A percentile compares a stretch with the other conserved stretches of the same genome.
Evolutionary conservation across 768 basidiomycete species (phyloP).

Genomic region (Rhodocollybia butyracea): DNA sequence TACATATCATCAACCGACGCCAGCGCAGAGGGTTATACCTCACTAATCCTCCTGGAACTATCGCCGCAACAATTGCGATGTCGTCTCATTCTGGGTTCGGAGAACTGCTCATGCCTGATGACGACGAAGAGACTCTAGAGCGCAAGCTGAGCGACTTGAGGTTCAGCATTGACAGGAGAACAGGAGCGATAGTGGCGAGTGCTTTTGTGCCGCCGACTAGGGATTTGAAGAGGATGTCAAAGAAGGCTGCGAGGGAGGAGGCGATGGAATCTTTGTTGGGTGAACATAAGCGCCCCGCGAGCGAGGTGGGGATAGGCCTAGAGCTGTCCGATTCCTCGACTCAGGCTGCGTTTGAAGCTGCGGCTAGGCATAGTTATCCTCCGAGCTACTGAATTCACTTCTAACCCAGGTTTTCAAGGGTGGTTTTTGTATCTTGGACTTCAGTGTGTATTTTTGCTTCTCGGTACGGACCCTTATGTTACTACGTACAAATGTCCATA

Average conservation of each 20-base stretch:
- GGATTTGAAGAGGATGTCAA: not conserved
- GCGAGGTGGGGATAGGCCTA: not conserved
- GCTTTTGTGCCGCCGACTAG: slow-evolving; percentile 22
- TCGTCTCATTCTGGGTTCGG: slow-evolving; percentile 63
- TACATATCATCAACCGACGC: slow-evolving; percentile 46
- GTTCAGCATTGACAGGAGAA: slow-evolving; percentile 54
- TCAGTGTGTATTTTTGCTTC: too few species aligned
- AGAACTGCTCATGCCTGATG: slow-evolving; percentile 57
- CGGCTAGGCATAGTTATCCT: too few species aligned
- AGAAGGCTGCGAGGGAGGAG: not conserved
- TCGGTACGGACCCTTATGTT: too few species aligned
- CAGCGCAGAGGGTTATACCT: slow-evolving; percentile 48
- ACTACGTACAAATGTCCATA: too few species aligned
- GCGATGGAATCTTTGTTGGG: slow-evolving; percentile 4
- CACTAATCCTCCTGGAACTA: slow-evolving; percentile 54
- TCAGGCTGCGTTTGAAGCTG: slow-evolving; percentile 6
- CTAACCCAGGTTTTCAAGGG: too few species aligned
- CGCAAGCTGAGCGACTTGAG: slow-evolving; percentile 46
- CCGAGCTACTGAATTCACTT: too few species aligned
- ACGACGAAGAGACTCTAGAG: slow-evolving; percentile 41
- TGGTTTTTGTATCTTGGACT: too few species aligned
- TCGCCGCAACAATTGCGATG: slow-evolving; percentile 53
- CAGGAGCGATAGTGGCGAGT: slow-evolving; percentile 61
- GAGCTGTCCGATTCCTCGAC: not conserved
- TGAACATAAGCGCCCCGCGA: not conserved